Evolutionary conservation across 257 asterid genomes (phyloP).

Genomic region (Solanum chaucha): DNA sequence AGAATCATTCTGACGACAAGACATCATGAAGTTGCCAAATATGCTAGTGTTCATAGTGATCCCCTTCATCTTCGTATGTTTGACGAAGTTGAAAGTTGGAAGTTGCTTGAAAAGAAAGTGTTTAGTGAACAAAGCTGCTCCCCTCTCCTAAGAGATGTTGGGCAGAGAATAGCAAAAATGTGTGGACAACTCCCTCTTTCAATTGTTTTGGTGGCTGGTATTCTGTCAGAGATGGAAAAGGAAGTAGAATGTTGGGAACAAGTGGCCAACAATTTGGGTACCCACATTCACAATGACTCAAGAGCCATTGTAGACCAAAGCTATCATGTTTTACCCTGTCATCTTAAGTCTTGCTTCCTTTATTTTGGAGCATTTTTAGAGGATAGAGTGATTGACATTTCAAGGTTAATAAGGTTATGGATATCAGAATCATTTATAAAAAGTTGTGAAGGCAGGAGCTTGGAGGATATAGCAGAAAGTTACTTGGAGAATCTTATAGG

Average conservation of each 20-base stretch:
- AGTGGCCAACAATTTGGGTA: background rate
- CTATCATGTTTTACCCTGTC: background rate
- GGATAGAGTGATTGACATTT: background rate
- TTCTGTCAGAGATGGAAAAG: background rate
- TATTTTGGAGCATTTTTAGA: background rate
- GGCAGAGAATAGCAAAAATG: background rate
- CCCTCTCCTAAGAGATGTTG: background rate
- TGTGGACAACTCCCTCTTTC: constrained; percentile 3
- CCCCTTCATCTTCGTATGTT: background rate
- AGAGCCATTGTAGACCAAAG: background rate
- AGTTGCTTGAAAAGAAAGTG: background rate
- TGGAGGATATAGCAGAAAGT: background rate
- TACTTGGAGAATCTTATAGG: background rate
- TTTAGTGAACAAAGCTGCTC: background rate
- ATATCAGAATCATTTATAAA: background rate
- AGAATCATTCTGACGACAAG: background rate
- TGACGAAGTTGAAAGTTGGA: background rate
- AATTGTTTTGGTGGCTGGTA: constrained; percentile 1
- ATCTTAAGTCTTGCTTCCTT: background rate
- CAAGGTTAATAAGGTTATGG: background rate
- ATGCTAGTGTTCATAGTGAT: background rate
- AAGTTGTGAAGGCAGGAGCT: background rate
- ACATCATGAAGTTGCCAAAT: background rate
- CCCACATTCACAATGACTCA: background rate
- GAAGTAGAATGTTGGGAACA: background rate